These are phyloP conservation scores for Kodamaea kakaduensis DNA, from an alignment of 805 yeast genomes.

Conservation along the genomic window DNA sequence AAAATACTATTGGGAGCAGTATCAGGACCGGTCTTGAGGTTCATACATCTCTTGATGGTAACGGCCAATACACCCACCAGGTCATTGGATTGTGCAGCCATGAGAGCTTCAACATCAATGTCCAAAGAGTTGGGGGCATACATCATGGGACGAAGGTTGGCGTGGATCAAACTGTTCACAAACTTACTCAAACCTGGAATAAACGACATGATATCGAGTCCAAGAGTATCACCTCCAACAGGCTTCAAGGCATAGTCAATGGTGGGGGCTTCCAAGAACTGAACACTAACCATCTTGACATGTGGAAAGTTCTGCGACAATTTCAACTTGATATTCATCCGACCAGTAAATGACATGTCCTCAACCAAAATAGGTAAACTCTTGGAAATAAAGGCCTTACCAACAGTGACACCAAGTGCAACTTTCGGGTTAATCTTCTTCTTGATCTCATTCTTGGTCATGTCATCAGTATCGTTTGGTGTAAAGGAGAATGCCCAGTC, in stretches of 20 bases:
- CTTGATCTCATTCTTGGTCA: constrained; percentile 72
- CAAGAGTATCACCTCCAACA: constrained; percentile 85
- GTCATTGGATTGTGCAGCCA: constrained; percentile 61
- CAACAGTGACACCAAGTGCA: constrained; percentile 74
- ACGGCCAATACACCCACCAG: constrained; percentile 69
- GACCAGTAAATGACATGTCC: constrained; percentile 72
- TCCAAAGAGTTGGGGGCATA: constrained; percentile 81
- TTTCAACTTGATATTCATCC: constrained; percentile 58
- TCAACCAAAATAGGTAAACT: constrained; percentile 75
- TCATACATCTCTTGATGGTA: constrained; percentile 51
- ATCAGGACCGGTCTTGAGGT: constrained; percentile 42
- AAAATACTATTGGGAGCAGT: constrained; percentile 41
- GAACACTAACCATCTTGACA: constrained; percentile 65
- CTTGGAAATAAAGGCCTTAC: constrained; percentile 76
- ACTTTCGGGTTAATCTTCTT: constrained; percentile 76
- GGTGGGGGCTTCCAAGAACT: constrained; percentile 71
- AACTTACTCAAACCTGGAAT: constrained; percentile 75
- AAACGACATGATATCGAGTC: constrained; percentile 78
- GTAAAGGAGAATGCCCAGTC: constrained; percentile 80
- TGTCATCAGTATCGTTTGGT: constrained; percentile 77
- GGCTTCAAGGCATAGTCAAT: constrained; percentile 81
- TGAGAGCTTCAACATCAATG: constrained; percentile 66
- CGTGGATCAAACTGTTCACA: constrained; percentile 65
- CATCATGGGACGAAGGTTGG: constrained; percentile 69
- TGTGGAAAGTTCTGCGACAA: constrained; percentile 72